Evolutionary conservation across 371 early-diverging fungal genomes (phyloP).

Genomic region (Umbelopsis sp.): DNA sequence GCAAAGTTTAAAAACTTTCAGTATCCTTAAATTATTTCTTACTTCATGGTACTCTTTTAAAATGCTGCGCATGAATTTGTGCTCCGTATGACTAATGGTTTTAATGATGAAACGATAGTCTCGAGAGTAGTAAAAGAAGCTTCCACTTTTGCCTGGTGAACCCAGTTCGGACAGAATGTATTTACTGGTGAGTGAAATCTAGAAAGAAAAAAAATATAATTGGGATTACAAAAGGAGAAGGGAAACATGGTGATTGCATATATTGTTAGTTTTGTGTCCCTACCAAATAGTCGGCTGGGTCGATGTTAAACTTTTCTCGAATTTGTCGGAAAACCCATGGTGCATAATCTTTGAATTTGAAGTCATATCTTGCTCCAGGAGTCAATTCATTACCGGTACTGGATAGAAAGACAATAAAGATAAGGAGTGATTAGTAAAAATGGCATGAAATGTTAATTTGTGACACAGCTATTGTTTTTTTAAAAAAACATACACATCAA

Average conservation of each 20-base stretch:
- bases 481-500: slow-evolving; percentile 73
- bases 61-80: slow-evolving; percentile 89
- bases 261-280: neutral
- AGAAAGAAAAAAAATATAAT: slow-evolving; percentile 3
- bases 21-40: slow-evolving; percentile 20
- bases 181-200: slow-evolving; percentile 93
- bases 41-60: slow-evolving; percentile 86
- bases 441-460: neutral
- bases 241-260: neutral
- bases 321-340: slow-evolving; percentile 94
- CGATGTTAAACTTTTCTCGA: slow-evolving; percentile 83
- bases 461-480: neutral
- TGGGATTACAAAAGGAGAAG: neutral
- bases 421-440: neutral
- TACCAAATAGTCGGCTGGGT: slow-evolving; percentile 92
- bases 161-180: slow-evolving; percentile 96
- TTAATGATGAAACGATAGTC: slow-evolving; percentile 99
- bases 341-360: slow-evolving; percentile 98
- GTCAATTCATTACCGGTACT: slow-evolving; percentile 91
- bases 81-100: slow-evolving; percentile 94
- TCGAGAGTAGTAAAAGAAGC: slow-evolving; percentile 96
- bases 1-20: neutral
- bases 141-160: slow-evolving; percentile 96
- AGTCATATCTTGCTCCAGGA: slow-evolving; percentile 92
- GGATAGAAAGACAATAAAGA: neutral